phyloP scores from a whole-genome alignment of 2,329 filamentous ascomycete genomes.

The Fusarium coffeatum region DNA sequence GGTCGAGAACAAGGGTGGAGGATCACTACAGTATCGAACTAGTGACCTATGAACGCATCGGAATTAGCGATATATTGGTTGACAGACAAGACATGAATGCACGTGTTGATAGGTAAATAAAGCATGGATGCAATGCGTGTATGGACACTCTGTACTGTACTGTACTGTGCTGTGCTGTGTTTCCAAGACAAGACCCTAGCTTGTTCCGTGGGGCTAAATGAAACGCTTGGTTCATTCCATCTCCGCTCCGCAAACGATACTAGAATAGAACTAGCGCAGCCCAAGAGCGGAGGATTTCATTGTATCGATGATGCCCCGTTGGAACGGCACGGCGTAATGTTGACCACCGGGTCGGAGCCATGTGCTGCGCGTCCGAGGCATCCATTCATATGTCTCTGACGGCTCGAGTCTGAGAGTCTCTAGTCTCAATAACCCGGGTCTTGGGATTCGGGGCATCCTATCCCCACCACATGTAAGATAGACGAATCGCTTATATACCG shows the following conservation, averaged over 20 bases:
- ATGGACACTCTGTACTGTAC: background rate
- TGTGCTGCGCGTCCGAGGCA: slow-evolving; percentile 5
- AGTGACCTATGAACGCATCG: slow-evolving; percentile 39
- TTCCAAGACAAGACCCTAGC: slow-evolving; percentile 4
- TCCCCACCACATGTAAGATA: slow-evolving; percentile 34
- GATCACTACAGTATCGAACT: slow-evolving; percentile 6
- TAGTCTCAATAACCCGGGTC: slow-evolving; percentile 5
- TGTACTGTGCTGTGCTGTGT: background rate
- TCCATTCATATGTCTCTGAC: slow-evolving; percentile 37
- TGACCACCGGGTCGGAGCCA: slow-evolving; percentile 31
- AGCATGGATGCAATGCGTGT: background rate
- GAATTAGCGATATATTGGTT: slow-evolving; percentile 44
- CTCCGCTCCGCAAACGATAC: slow-evolving; percentile 24
- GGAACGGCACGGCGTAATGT: slow-evolving; percentile 36
- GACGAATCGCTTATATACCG: slow-evolving; percentile 42
- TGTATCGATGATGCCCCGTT: slow-evolving; percentile 34
- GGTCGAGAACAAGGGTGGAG: slow-evolving; percentile 16
- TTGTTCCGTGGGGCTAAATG: slow-evolving; percentile 3
- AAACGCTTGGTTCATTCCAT: slow-evolving; percentile 1
- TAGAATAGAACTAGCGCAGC: slow-evolving; percentile 29
- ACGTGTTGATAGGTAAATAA: background rate
- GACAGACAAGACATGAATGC: slow-evolving; percentile 16
- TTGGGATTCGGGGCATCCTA: slow-evolving; percentile 10
- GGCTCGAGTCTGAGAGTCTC: slow-evolving; percentile 20
- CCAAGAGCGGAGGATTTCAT: slow-evolving; percentile 16